Base-by-base conservation (phyloP, 2,329 filamentous ascomycete species). In the Metarhizium humberi region DNA sequence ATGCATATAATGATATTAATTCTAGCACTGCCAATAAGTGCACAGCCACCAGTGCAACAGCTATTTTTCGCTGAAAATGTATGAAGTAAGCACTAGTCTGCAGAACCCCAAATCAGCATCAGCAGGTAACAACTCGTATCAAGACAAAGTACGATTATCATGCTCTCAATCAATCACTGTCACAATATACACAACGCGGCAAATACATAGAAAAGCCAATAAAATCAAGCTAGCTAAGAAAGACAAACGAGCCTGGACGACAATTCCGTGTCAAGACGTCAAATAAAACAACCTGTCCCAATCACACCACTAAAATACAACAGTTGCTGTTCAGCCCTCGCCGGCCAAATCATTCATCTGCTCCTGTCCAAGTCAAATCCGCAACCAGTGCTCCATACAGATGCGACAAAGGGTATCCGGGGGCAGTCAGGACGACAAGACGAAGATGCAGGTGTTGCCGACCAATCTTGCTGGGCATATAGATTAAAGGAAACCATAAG, bases 161-260 rank as follows among this genome's bases (percentile, higher is more conserved):
- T 11, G 32, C 32, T 34, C 32, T 11, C 2, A 34, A 34, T 34
- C 32, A 34, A 34, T 34, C 32, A 8, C 20, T 48, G 10, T 5
- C 45, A 30, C 10, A 34, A 34, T 4, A 34, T 34, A 11, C 32
- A 11, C 10, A 34, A 34, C 10, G 10, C 10, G 32, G 10, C 32
- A 11, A 32, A 43, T 42, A 55, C 20, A n/a, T 32, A 62, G 56
- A 66, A 45, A 18, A 20, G 14, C n/a, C 63, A 67, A 64, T 63
- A 62, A 70, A 70, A 71, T 67, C 64, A 69, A 69, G 62, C 63
- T 65, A 71, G 65, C 69, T 71, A 71, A 69, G 67, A 69, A 68
- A 64, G 63, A 68, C 64, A 61, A 63, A 66, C 64, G 60, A 65
- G 60, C 63, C 62, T 63, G 60, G 62, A 65, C 63, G 59, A 60